Evolutionary conservation across 1,284 basidiomycete genomes (phyloP).

Genomic region (Phellopilus nigrolimitatus): DNA sequence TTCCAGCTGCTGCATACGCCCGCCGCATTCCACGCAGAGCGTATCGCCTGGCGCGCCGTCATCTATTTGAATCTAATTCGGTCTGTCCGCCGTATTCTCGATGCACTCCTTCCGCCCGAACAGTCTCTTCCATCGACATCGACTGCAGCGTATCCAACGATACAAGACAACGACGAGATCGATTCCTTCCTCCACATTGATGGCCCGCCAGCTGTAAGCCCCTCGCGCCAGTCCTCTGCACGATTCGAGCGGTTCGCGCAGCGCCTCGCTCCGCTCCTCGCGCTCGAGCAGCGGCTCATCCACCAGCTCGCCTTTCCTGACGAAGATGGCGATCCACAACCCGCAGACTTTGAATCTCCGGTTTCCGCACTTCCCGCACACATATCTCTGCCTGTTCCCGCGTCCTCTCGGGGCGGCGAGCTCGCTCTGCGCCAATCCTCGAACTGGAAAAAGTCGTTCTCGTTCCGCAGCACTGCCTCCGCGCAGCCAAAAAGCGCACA

Average conservation of each 20-base stretch:
- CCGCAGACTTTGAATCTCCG: conserved; percentile 30
- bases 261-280: conserved; percentile 57
- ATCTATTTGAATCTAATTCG: conserved; percentile 81
- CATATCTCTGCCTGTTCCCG: conserved; percentile 16
- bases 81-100: conserved; percentile 72
- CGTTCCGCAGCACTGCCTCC: conserved; percentile 47
- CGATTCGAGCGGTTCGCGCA: conserved; percentile 53
- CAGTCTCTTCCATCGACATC: not conserved
- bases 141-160: not conserved
- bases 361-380: conserved; percentile 11
- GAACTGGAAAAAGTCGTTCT: conserved; percentile 71
- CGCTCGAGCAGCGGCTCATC: conserved; percentile 64
- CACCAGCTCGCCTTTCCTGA: conserved; percentile 57
- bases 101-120: conserved; percentile 53
- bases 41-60: conserved; percentile 78
- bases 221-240: not conserved
- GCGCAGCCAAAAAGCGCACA: conserved; percentile 58
- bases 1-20: conserved; percentile 76
- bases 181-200: conserved; percentile 13
- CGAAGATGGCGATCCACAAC: conserved; percentile 49
- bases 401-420: conserved; percentile 31
- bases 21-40: conserved; percentile 67
- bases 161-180: conserved; percentile 6
- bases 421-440: conserved; percentile 56
- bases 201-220: not conserved